A percentile compares a stretch with the other conserved stretches of the same genome.
Evolutionary conservation across 2,329 filamentous ascomycete species (phyloP).

Genomic region (Sporothrix dimorphospora): DNA sequence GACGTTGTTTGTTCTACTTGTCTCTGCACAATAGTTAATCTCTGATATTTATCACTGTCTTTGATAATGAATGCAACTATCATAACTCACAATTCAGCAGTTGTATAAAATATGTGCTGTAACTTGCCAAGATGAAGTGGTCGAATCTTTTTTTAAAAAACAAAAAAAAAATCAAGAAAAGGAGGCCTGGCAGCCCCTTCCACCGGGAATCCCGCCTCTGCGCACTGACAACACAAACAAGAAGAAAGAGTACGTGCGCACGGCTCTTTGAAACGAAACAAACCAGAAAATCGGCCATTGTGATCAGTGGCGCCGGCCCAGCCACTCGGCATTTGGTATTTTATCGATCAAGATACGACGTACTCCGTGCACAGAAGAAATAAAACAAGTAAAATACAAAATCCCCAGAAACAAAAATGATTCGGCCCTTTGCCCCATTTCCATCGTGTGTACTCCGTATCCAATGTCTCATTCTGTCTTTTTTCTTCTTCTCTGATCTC

Average conservation of each 20-base stretch:
- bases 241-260: neutral
- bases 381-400: neutral
- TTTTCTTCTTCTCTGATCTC: neutral
- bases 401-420: neutral
- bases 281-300: neutral
- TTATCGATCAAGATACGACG: neutral
- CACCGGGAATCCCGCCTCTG: neutral
- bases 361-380: neutral
- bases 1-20: neutral
- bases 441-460: neutral
- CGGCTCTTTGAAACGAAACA: slow-evolving; percentile 9
- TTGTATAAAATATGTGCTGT: neutral
- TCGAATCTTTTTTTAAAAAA: too few species aligned
- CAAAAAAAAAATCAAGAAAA: neutral
- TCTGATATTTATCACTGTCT: neutral
- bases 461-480: neutral
- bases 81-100: neutral
- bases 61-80: neutral
- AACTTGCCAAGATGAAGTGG: neutral
- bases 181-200: neutral
- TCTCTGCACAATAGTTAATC: neutral
- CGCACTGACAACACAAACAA: neutral
- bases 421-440: neutral
- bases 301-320: neutral
- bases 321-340: slow-evolving; percentile 1